Percentiles rank a stretch among this genome's conserved stretches.
Evolutionary conservation across 164 flowering plant genomes (phyloP).

Genomic region (Tinospora cordifolia): DNA sequence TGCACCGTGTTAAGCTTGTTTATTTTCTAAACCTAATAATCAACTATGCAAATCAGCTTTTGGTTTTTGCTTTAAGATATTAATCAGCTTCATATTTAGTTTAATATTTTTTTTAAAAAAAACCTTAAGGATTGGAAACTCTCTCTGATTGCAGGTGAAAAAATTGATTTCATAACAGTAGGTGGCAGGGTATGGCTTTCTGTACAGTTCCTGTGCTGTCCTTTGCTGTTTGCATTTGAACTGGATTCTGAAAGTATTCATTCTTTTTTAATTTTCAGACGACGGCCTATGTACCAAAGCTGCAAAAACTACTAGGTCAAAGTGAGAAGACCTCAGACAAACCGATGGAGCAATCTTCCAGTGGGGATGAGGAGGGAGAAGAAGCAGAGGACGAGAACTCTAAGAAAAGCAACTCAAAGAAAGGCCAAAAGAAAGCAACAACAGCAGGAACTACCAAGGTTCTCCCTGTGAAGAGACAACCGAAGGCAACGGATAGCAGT

Average conservation of each 20-base stretch:
- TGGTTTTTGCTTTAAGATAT: too few species aligned
- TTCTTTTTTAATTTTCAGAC: slow-evolving; percentile 44
- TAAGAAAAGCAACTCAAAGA: slow-evolving; percentile 21
- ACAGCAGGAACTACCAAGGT: slow-evolving; percentile 22
- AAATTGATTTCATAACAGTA: slow-evolving; percentile 71
- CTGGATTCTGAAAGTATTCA: slow-evolving; percentile 4
- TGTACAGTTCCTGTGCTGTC: not conserved
- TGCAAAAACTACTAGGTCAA: slow-evolving; percentile 59
- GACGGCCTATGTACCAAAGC: slow-evolving; percentile 82
- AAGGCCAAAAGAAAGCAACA: slow-evolving; percentile 21
- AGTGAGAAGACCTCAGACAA: slow-evolving; percentile 30
- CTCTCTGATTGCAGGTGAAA: slow-evolving; percentile 58
- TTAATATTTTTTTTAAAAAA: not conserved
- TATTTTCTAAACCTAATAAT: too few species aligned
- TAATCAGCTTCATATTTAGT: not conserved
- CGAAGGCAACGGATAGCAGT: slow-evolving; percentile 25
- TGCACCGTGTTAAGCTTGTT: not conserved
- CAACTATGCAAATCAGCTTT: too few species aligned
- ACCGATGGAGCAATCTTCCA: slow-evolving; percentile 34
- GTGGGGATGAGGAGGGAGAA: slow-evolving; percentile 20
- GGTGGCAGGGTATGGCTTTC: slow-evolving; percentile 75
- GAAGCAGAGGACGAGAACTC: slow-evolving; percentile 27
- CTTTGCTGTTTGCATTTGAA: not conserved
- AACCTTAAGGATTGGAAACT: too few species aligned
- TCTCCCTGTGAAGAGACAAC: slow-evolving; percentile 32